Percentiles rank a stretch among this genome's conserved stretches.
Conservation (phyloP, 2,329 filamentous ascomycete species). For the Zymoseptoria ardabiliae region DNA sequence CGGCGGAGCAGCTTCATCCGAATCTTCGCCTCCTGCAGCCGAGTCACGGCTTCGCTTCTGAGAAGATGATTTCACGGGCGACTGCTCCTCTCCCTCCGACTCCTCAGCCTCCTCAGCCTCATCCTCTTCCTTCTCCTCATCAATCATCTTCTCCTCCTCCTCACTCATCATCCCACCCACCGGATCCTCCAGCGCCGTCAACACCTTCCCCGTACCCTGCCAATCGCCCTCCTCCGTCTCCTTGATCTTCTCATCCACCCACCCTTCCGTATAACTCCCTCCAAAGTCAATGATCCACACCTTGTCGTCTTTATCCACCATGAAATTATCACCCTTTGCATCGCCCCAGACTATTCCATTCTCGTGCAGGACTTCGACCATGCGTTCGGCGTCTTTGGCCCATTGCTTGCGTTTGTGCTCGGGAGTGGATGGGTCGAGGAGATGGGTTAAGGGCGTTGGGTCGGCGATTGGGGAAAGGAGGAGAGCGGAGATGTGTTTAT, state of each 20-base stretch:
- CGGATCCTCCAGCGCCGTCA: conserved; percentile 25
- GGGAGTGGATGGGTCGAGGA: conserved; percentile 25
- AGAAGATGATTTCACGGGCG: neutral
- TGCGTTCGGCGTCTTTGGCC: conserved; percentile 24
- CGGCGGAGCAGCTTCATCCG: neutral
- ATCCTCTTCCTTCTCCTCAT: conserved; percentile 1
- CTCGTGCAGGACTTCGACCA: conserved; percentile 28
- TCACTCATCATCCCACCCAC: conserved; percentile 11
- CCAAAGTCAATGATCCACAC: conserved; percentile 37
- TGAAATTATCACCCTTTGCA: conserved; percentile 35
- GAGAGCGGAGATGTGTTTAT: conserved; percentile 27
- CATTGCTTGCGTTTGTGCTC: conserved; percentile 26
- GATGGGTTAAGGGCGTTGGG: conserved; percentile 26
- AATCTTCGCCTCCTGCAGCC: neutral
- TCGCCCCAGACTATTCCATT: conserved; percentile 34
- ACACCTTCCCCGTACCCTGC: conserved; percentile 25
- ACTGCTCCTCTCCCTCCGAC: conserved; percentile 1
- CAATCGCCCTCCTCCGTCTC: conserved; percentile 32
- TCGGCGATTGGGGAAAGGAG: conserved; percentile 27
- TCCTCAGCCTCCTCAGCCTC: conserved; percentile 2
- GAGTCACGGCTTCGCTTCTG: neutral
- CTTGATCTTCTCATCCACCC: conserved; percentile 30
- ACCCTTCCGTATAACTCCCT: conserved; percentile 33
- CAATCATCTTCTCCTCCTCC: conserved; percentile 9
- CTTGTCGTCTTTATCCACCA: conserved; percentile 31